Evolutionary conservation across 2,329 filamentous ascomycete species (phyloP), one percentile per base, ranked within the genome.

Genomic region (Alternaria infectoria): DNA sequence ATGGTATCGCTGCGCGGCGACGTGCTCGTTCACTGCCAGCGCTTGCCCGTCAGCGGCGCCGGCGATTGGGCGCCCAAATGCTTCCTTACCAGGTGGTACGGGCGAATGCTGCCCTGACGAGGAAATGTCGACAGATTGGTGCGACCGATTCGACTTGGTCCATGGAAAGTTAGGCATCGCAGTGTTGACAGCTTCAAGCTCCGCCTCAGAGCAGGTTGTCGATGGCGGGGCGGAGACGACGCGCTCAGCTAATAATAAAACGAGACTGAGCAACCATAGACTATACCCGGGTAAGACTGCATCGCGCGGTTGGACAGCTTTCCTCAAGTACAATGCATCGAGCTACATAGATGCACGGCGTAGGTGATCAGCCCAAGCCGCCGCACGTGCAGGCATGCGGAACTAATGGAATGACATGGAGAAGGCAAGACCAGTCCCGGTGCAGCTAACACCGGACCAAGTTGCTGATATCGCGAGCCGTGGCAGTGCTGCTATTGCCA

Each of bases 111-210:
- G 77, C 47, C 75, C 77, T 30, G 62, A 51, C 61, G 76, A 73
- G 49, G 74, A 69, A 45, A 64, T 74, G 67, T 78, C 78, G 60
- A 79, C 74, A 51, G 78, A 79, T 47, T 74, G 72, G 66, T 80
- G 77, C 71, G 79, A 79, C 62, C 73, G 72, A 49, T 79, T 80
- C 72, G 74, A 74, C 77, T 79, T 80, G 64, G 69, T 71, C 77
- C 74, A 79, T 47, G 76, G 74, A 57, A 77, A 74, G 59, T 76
- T 74, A 71, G 77, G 76, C 79, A 80, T 81, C 61, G 73, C 77
- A 77, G 72, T 59, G 66, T 67, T 63, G 61, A 62, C 65, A 68
- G 65, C 68, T 65, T 59, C 62, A 55, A 62, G 62, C 70, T 70
- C 66, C 70, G 64, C 67, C 59, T 52, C 51, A 66, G 59, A 62